Evolutionary conservation across 1,284 basidiomycete genomes (phyloP), one percentile per base, ranked within the genome.

Genomic region (Macrocystidia cucumis): DNA sequence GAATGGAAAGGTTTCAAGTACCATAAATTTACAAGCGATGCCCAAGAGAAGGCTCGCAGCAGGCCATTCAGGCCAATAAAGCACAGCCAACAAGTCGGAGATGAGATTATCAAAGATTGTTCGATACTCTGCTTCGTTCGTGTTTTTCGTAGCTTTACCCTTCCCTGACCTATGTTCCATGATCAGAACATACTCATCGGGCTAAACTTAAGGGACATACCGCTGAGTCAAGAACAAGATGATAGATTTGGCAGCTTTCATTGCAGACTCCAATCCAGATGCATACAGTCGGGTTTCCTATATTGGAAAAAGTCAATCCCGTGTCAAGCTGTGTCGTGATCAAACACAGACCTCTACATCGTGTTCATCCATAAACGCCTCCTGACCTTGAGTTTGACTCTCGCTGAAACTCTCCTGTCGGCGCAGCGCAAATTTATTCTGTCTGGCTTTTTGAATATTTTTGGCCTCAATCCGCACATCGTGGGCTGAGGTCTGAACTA

Each of bases 61-160:
- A 1, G 96, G 95, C 92, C 93, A 98, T 55, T 98, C 95, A 0
- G 95, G 92, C 71, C 88, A 86, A 52, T 88, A 93, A 3, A 97
- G 62, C 3, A 95, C 91, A 9, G 74, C 71, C n/a, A 98, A 69
- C 11, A 97, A 65, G 51, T 98, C 95, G 3, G 79, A 76, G 21
- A 98, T 78, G 9, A 98, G 67, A 43, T 85, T 86, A 50, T 97
- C 92, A 41, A 98, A 83, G 26, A 97, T 90, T 0, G 78, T 69
- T 37, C 90, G 79, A 55, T 95, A 96, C 52, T 95, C 91, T 2
- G 85, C 79, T 52, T 96, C 92, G 39, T 89, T 88, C 0, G 86
- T 78, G 41, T 83, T 85, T 57, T 95, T 96, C 17, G 80, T 88
- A 1, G 74, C 67, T 55, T 92, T 93, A 18, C 78, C 76, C 48